Evolutionary conservation across 148 eudicot species (phyloP).

Genomic region (Rhododendron williamsianum): DNA sequence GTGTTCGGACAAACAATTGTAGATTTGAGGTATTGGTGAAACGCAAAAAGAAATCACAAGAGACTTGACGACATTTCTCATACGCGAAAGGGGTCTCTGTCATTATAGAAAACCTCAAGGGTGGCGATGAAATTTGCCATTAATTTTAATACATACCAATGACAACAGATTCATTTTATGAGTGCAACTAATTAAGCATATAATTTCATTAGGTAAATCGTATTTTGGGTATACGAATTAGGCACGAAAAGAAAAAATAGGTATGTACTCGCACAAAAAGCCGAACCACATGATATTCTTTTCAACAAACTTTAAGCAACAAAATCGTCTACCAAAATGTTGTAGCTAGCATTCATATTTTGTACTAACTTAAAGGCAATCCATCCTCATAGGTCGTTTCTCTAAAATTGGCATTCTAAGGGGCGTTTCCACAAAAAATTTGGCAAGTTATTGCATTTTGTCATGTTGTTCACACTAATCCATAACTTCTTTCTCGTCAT

Average conservation of each 20-base stretch:
- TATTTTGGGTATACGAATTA: not conserved
- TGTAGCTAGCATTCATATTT: not conserved
- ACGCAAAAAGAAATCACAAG: too few relatives aligned
- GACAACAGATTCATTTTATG: too few relatives aligned
- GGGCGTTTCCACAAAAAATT: too few relatives aligned
- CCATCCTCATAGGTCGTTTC: not conserved
- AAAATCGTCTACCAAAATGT: not conserved
- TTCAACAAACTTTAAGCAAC: not conserved
- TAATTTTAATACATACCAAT: not conserved
- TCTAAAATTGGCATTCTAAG: not conserved
- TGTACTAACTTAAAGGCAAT: not conserved
- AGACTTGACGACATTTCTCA: too few relatives aligned
- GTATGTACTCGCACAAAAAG: not conserved
- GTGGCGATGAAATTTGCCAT: too few relatives aligned
- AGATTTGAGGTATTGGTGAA: too few relatives aligned
- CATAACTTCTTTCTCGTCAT: too few relatives aligned
- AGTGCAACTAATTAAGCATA: not conserved
- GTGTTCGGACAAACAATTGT: too few relatives aligned
- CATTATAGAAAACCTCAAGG: too few relatives aligned
- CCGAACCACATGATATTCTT: not conserved
- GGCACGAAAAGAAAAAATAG: not conserved
- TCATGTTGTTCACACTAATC: too few relatives aligned
- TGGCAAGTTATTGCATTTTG: too few relatives aligned
- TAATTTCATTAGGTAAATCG: not conserved
- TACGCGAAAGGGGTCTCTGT: too few relatives aligned